Evolutionary conservation across 768 basidiomycete species (phyloP), one percentile per base, ranked within the genome.

Genomic region (Agaricus sinodeliciosus): DNA sequence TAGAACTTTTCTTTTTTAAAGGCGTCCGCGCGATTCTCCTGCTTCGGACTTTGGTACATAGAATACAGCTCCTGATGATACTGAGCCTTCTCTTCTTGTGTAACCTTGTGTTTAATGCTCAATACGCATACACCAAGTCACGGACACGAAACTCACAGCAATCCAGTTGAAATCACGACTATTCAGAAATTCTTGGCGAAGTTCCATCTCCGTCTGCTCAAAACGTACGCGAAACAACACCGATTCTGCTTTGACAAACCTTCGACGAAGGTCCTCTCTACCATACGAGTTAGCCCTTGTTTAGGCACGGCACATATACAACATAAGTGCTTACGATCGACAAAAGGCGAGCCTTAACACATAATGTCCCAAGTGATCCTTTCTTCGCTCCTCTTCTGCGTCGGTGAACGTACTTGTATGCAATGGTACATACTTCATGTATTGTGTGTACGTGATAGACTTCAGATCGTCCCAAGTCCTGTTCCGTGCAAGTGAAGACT

Each of bases 281-380:
- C 25, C 36, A 36, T 48, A 35, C 15, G 16, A 11, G 43, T 28
- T 43, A 19, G 15, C 9, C 31, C 7, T 15, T 9, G 15, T 34
- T 18, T 3, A 8, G 6, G 27, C 13, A 3, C 27, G 11, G 42
- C 22, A 27, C 7, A 31, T 31, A 11, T 11, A 36, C 28, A 6
- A 26, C 15, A 37, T 16, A 26, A 22, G 37, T 15, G 83, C 94
- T 65, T 69, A 98, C 94, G 93, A 92, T 52, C 92, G 83, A 70
- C 94, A 96, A 69, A 99, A 98, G 5, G 96, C 94, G 37, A 99
- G 75, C 46, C 96, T 73, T 56, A 98, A 72, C 9, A 98, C 90
- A 67, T 93, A 98, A 69, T 99, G 96, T 9, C 94, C 85, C 11
- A 96, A 73, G 61, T 91, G 86, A 66, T 99, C 96, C 57, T 78